Evolutionary conservation across 331 rosid genomes (phyloP).

Genomic region (Malus hybrid): DNA sequence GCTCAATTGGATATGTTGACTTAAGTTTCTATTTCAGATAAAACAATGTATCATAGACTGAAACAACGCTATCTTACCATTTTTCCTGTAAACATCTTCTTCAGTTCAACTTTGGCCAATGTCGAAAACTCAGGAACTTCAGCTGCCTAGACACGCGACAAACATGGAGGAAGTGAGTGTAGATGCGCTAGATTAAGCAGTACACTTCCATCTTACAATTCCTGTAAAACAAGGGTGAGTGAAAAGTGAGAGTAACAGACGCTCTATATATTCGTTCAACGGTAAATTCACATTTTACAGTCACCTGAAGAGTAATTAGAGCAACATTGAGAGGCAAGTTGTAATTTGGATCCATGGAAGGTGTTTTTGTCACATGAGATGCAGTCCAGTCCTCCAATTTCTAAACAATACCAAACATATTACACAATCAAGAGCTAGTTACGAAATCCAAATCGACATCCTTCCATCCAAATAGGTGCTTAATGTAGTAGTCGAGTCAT

Average conservation of each 20-base stretch:
- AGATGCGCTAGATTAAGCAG: conserved; percentile 84
- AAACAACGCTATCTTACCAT: conserved; percentile 28
- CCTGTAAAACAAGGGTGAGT: conserved; percentile 29
- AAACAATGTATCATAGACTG: no score
- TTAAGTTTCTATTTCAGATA: no score
- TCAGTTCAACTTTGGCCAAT: conserved; percentile 60
- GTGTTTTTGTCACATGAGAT: conserved; percentile 43
- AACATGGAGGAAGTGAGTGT: background rate
- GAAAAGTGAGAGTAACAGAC: background rate
- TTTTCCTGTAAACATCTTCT: conserved; percentile 54
- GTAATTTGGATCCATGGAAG: conserved; percentile 45
- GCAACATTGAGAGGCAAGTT: conserved; percentile 77
- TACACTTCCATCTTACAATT: conserved; percentile 59
- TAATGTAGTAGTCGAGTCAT: background rate
- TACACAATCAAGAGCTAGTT: background rate
- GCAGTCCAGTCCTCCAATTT: conserved; percentile 51
- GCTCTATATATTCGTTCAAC: no score
- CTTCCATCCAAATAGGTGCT: no score
- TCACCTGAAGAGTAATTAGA: conserved; percentile 79
- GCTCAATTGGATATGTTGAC: background rate
- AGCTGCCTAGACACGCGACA: conserved; percentile 30
- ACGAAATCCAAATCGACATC: no score
- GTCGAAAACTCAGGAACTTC: conserved; percentile 54
- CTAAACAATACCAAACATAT: conserved; percentile 21
- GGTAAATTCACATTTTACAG: background rate